Base-by-base conservation (phyloP, 495 filamentous ascomycete species). In the Xylaria curta region DNA sequence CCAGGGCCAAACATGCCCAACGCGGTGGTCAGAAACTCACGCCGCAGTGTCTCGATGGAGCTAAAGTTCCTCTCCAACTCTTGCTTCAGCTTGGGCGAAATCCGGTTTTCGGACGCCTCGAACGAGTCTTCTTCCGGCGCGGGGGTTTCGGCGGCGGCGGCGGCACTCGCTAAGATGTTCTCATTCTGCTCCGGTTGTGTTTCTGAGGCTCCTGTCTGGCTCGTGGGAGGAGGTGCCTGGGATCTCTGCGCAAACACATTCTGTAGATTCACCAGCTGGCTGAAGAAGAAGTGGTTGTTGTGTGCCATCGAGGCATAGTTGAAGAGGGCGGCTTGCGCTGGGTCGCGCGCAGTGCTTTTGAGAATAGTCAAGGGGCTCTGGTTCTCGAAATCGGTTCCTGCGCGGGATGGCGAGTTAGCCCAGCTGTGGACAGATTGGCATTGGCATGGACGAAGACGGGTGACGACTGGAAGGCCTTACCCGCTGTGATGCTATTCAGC, bases 221-320 rank as follows among this genome's bases (percentile, higher is more conserved):
- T 17, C 12, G 53, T 17, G 26, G 26, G 9, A 19, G 24, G 0
- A 21, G 31, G 40, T n/a, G n/a, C n/a, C 38, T 26, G 54, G 26
- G 33, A 24, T 21, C 70, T 83, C 76, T 31, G 69, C 13, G 65
- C 70, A 56, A 72, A 73, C 74, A 70, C 66, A 78, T 64, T 76
- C 89, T 84, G 71, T 71, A 81, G 76, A 70, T 89, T 88, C 62
- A 89, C 87, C 62, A 88, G 74, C 73, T 85, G 86, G 44, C 78
- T 73, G 88, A 98, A 98, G 90, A 97, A 98, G 83, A 96, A 92
- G 81, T 96, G 90, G 86, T 98, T 98, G 88, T 98, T 98, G 85
- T 93, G 91, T 68, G 94, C 93, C 91, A 97, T 97, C 72, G 91
- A 94, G 78, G 96, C 96, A 77, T 95, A 89, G 86, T 99, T 99